Percentiles rank a stretch among this genome's conserved stretches.
Evolutionary conservation across 495 filamentous ascomycete species (phyloP).

Genomic region (Sordaria brevicollis): DNA sequence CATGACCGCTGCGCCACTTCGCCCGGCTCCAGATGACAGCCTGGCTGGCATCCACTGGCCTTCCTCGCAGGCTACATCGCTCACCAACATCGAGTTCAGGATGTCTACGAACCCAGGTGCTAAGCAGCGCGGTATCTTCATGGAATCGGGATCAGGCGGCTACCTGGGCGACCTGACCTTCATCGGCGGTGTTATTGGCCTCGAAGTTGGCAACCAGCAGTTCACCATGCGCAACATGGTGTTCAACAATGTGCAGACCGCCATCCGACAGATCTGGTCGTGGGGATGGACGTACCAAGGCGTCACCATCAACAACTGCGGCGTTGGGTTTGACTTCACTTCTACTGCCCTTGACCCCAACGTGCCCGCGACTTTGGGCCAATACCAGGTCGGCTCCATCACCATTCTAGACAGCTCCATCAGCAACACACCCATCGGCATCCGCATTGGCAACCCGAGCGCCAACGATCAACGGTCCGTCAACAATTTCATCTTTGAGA

Average conservation of each 20-base stretch:
- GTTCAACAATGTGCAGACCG: constrained; percentile 46
- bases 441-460: constrained; percentile 37
- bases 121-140: constrained; percentile 65
- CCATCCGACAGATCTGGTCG: constrained; percentile 39
- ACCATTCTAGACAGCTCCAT: constrained; percentile 70
- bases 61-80: constrained; percentile 59
- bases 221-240: constrained; percentile 67
- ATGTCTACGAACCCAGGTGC: constrained; percentile 47
- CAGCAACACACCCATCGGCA: constrained; percentile 50
- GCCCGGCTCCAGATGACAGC: constrained; percentile 25
- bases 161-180: constrained; percentile 66
- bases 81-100: constrained; percentile 63
- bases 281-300: constrained; percentile 62
- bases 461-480: constrained; percentile 33
- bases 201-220: constrained; percentile 65
- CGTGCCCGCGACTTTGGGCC: not conserved
- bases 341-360: constrained; percentile 17
- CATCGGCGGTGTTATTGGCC: constrained; percentile 57
- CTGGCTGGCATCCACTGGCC: constrained; percentile 72
- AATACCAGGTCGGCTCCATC: constrained; percentile 40
- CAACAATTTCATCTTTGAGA: constrained; percentile 51
- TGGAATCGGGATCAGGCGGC: constrained; percentile 65
- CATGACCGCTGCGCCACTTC: constrained; percentile 42
- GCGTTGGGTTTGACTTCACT: constrained; percentile 54
- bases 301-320: constrained; percentile 51